Evolutionary conservation across 2,329 filamentous ascomycete species (phyloP), one percentile per base, ranked within the genome.

Genomic region (Ascochyta koolunga): DNA sequence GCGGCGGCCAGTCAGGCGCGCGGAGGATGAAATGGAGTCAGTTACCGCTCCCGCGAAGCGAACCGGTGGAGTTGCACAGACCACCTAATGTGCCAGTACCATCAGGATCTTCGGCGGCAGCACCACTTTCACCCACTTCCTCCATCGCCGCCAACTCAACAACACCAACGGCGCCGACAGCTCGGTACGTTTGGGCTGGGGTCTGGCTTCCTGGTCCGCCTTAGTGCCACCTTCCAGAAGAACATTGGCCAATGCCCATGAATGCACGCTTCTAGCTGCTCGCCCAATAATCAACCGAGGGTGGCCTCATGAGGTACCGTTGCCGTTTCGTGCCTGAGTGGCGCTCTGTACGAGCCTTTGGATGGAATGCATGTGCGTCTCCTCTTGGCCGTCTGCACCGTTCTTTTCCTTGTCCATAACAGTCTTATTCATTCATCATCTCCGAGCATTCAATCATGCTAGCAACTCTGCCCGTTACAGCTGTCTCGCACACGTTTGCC

Each of bases 1-100:
- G 43, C 32, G 42, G 40, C 52, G 39, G 46, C 52, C 46, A 51
- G 45, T 54, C 41, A 54, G 45, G 35, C 51, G 36, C 22, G 35
- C 29, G 18, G 45, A 45, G 51, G 24, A 46, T 50, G 46, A 50
- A 5, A 22, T 22, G 27, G 41, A 47, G 29, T 24, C n/a, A 25
- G 18, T 9, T 42, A 18, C 53, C 47, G 47, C 37, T 50, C 46
- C 46, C 46, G 46, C 47, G 53, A 51, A 47, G 42, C 53, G 53
- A 56, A 51, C 53, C 47, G 32, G 47, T 56, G 43, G 53, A 56
- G 53, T 47, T 33, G 53, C 47, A 48, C 53, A 40, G 51, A 25
- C 42, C 43, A 39, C 31, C 15, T 2, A 39, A 39, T 35, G 29
- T 37, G 44, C 44, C 32, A 33, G 25, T 10, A 24, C 21, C 33